A percentile compares a stretch with the other conserved stretches of the same genome.
phyloP scores from a whole-genome alignment of 164 flowering plant genomes.

The Pachysandra terminalis region DNA sequence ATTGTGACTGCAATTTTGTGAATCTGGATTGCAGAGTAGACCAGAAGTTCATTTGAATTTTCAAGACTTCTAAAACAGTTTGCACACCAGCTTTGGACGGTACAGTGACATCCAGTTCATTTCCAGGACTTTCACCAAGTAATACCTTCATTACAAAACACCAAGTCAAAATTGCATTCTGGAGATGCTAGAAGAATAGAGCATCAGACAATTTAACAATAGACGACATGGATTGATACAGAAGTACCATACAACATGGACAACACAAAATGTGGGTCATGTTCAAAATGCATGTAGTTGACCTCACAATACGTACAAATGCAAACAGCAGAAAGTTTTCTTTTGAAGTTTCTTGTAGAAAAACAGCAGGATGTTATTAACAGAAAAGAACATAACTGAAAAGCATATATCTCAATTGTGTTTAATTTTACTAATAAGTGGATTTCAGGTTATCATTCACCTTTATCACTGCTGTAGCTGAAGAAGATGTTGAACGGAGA shows the following conservation, averaged over 20 bases:
- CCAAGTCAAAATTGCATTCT: conserved; percentile 7
- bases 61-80: conserved; percentile 72
- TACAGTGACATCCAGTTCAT: conserved; percentile 23
- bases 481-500: conserved; percentile 93
- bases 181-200: background rate
- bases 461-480: conserved; percentile 88
- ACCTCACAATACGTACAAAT: background rate
- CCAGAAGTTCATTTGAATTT: conserved; percentile 81
- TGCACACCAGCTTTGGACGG: conserved; percentile 68
- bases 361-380: background rate
- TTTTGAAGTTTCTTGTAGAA: no score
- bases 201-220: background rate
- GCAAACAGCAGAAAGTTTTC: no score
- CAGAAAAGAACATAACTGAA: background rate
- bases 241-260: background rate
- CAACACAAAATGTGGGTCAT: background rate
- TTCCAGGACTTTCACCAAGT: conserved; percentile 66
- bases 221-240: background rate
- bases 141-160: conserved; percentile 52
- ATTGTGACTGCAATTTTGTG: conserved; percentile 42
- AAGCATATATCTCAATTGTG: background rate
- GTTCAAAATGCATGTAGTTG: background rate
- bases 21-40: conserved; percentile 44
- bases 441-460: conserved; percentile 23
- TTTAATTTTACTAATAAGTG: background rate